Percentiles rank a stretch among this genome's conserved stretches.
Conservation (phyloP, 2,329 filamentous ascomycete genomes). For the Apiospora aurea region DNA sequence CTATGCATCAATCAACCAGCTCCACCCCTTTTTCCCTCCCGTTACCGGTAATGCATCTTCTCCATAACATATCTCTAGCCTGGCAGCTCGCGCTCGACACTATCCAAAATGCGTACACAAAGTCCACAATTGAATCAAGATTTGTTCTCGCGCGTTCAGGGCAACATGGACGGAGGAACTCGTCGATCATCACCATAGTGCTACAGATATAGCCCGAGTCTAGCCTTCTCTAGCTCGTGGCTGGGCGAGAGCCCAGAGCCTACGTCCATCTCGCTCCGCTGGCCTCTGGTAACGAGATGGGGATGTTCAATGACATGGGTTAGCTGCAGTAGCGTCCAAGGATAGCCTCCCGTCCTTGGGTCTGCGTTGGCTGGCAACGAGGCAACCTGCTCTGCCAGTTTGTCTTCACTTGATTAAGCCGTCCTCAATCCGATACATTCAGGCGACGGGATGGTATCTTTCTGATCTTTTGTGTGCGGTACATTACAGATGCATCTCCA, state of each 20-base stretch:
- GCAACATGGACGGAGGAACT: background rate
- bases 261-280: background rate
- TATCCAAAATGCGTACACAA: background rate
- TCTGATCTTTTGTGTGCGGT: background rate
- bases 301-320: constrained; percentile 17
- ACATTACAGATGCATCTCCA: constrained; percentile 6
- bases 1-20: background rate
- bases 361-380: background rate
- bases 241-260: no score
- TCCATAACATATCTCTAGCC: background rate
- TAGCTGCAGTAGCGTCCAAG: background rate
- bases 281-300: constrained; percentile 4
- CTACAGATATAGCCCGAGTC: background rate
- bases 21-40: background rate
- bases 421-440: background rate
- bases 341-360: constrained; percentile 3
- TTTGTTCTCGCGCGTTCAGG: background rate
- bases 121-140: constrained; percentile 11
- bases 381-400: background rate
- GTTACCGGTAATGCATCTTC: constrained; percentile 2
- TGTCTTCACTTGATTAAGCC: constrained; percentile 13
- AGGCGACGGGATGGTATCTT: background rate
- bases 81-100: background rate
- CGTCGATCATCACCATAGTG: background rate
- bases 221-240: background rate